A percentile compares a stretch with the other conserved stretches of the same genome.
phyloP scores from a whole-genome alignment of 257 asterid species.

The Solanum boliviense region DNA sequence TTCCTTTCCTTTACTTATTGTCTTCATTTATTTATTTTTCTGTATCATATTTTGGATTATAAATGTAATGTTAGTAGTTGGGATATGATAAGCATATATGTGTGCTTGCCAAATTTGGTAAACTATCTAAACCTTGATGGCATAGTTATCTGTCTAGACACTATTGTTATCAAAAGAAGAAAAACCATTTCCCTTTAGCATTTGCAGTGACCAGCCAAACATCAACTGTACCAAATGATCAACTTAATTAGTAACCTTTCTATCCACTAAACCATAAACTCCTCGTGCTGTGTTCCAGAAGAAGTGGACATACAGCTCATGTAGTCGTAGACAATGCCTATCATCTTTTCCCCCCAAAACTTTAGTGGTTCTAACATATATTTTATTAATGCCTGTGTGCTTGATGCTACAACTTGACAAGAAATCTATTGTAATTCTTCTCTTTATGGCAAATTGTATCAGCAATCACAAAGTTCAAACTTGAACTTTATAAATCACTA shows the following conservation, averaged over 20 bases:
- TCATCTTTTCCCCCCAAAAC: background rate
- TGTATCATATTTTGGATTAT: background rate
- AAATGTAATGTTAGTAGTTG: background rate
- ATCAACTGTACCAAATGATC: background rate
- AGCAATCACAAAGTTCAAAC: background rate
- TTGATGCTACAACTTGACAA: background rate
- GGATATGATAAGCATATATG: background rate
- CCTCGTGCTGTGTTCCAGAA: background rate
- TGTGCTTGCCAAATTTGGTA: background rate
- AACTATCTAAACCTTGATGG: background rate
- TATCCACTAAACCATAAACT: background rate
- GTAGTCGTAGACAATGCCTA: background rate
- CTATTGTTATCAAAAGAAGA: background rate
- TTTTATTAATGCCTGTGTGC: background rate
- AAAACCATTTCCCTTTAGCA: background rate
- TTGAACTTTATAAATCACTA: background rate
- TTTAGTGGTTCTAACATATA: background rate
- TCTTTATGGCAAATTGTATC: background rate
- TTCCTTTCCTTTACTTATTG: background rate
- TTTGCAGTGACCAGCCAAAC: background rate
- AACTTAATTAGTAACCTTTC: background rate
- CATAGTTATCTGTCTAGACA: background rate
- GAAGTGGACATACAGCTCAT: constrained; percentile 3
- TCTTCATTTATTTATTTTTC: background rate
- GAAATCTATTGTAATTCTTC: background rate